Conservation (phyloP, 352 stramenopile species). For the Phytopythium boreale region DNA sequence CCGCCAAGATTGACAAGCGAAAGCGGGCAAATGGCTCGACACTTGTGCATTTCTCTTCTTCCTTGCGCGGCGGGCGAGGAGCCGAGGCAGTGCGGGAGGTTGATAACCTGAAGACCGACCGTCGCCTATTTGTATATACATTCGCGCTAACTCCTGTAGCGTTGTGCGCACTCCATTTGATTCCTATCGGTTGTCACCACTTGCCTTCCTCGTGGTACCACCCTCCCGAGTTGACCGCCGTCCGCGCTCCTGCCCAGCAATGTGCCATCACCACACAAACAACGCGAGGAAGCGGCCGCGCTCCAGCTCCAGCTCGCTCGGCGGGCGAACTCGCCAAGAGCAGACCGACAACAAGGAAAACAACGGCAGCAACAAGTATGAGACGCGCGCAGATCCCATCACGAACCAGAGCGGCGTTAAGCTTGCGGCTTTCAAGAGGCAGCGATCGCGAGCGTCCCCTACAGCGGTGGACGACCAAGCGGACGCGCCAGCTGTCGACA, state of each 20-base stretch:
- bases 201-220: too few species aligned
- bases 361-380: background rate
- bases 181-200: background rate
- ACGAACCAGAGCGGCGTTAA: background rate
- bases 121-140: background rate
- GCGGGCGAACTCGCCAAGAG: background rate
- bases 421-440: conserved; percentile 1
- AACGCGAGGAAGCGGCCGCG: conserved; percentile 3
- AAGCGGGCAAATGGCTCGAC: conserved; percentile 8
- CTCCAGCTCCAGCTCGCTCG: background rate
- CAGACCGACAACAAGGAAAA: background rate
- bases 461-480: conserved; percentile 8
- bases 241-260: background rate
- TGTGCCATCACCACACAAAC: conserved; percentile 8
- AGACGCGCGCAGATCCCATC: background rate
- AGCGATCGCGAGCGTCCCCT: conserved; percentile 15
- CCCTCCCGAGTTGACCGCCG: too few species aligned
- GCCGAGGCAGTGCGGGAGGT: too few species aligned
- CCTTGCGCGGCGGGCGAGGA: background rate
- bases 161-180: background rate
- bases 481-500: background rate
- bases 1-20: conserved; percentile 21
- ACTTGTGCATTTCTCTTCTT: background rate
- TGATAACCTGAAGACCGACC: background rate
- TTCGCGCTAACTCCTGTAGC: background rate